phyloP scores from a whole-genome alignment of 1,284 basidiomycete species.

The Hortiboletus rubellus region DNA sequence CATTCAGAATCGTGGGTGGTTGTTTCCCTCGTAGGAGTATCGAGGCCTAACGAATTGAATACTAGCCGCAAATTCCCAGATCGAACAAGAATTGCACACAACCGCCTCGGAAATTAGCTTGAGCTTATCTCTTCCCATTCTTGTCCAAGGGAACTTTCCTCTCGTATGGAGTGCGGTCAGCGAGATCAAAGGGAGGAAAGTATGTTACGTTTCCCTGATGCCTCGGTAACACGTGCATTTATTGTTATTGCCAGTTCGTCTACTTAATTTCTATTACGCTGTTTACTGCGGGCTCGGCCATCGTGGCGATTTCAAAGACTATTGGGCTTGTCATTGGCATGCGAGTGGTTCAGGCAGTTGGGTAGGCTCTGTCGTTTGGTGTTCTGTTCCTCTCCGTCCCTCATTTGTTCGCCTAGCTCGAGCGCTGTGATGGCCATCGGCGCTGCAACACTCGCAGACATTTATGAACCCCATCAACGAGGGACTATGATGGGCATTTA shows the following conservation, averaged over 20 bases:
- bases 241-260: constrained; percentile 47
- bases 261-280: constrained; percentile 65
- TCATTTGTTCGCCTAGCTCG: constrained; percentile 45
- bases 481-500: constrained; percentile 83
- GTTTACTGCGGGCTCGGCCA: constrained; percentile 62
- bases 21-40: neutral
- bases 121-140: constrained; percentile 76
- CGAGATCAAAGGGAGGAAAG: constrained; percentile 81
- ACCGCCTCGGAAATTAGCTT: constrained; percentile 70
- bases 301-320: constrained; percentile 60
- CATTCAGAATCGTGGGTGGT: constrained; percentile 65
- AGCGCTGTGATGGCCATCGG: constrained; percentile 78
- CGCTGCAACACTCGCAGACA: constrained; percentile 80
- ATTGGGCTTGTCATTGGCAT: constrained; percentile 75
- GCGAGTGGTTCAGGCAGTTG: constrained; percentile 65
- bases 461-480: constrained; percentile 77
- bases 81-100: constrained; percentile 66
- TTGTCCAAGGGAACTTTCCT: constrained; percentile 69
- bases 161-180: constrained; percentile 72
- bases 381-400: neutral
- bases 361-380: constrained; percentile 39
- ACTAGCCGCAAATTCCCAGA: constrained; percentile 66
- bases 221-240: neutral
- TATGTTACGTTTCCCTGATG: constrained; percentile 23
- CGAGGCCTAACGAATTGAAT: constrained; percentile 5